phyloP scores from a whole-genome alignment of 2,329 filamentous ascomycete genomes.

The Neospermospora avenae region DNA sequence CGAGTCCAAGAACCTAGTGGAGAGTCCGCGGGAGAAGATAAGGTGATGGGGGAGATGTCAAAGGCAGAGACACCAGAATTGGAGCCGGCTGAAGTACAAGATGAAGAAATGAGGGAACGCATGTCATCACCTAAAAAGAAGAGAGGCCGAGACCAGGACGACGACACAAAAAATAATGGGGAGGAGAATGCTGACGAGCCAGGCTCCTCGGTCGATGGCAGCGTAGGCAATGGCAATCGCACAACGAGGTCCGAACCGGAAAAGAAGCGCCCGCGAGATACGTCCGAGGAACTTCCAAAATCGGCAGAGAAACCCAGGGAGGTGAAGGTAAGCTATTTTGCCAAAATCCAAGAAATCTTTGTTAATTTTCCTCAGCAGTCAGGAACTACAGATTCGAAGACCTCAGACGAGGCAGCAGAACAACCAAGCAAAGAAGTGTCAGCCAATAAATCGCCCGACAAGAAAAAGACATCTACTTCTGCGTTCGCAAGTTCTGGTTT shows the following conservation, averaged over 20 bases:
- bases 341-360: not conserved
- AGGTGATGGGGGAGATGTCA: conserved; percentile 25
- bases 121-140: conserved; percentile 64
- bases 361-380: conserved; percentile 17
- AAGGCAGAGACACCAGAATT: conserved; percentile 32
- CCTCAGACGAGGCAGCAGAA: conserved; percentile 1
- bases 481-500: conserved; percentile 69
- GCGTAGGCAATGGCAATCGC: conserved; percentile 35
- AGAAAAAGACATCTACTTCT: conserved; percentile 49
- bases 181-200: conserved; percentile 36
- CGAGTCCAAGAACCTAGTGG: conserved; percentile 30
- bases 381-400: not conserved
- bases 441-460: conserved; percentile 21
- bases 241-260: conserved; percentile 54
- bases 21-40: conserved; percentile 33
- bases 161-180: conserved; percentile 42
- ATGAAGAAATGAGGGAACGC: conserved; percentile 46
- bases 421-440: conserved; percentile 8
- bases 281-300: conserved; percentile 32
- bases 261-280: conserved; percentile 61
- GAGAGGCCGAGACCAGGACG: conserved; percentile 42
- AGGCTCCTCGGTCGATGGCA: conserved; percentile 42
- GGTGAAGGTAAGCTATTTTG: conserved; percentile 21
- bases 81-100: conserved; percentile 38
- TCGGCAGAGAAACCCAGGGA: conserved; percentile 26